phyloP scores from a whole-genome alignment of 805 yeast species.

The Danielozyma ontarioensis region DNA sequence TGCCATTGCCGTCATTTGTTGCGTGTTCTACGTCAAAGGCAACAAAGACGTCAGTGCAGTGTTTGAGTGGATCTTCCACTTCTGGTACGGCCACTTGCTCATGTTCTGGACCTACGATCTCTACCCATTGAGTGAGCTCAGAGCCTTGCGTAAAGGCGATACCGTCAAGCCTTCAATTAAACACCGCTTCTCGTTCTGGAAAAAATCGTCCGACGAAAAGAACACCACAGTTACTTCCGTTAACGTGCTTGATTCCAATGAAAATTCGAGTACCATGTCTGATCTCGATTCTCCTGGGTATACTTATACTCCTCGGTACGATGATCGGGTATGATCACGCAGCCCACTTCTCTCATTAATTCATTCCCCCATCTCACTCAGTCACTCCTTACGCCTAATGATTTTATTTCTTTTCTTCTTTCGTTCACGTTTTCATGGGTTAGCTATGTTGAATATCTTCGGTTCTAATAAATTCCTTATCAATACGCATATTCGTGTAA shows the following conservation, averaged over 20 bases:
- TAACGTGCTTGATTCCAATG: neutral
- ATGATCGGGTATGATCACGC: too few relatives aligned
- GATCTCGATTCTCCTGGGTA: neutral
- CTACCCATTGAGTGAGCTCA: constrained; percentile 19
- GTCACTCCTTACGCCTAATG: too few relatives aligned
- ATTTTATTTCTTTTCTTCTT: too few relatives aligned
- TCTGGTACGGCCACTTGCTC: constrained; percentile 21
- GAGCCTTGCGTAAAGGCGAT: neutral
- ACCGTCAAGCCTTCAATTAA: neutral
- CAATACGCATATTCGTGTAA: too few relatives aligned
- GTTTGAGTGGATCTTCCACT: constrained; percentile 24
- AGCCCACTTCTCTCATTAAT: too few relatives aligned
- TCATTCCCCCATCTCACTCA: too few relatives aligned
- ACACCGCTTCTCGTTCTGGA: neutral
- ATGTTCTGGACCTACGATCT: constrained; percentile 25
- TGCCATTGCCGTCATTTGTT: constrained; percentile 13
- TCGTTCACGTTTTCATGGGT: too few relatives aligned
- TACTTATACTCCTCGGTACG: neutral
- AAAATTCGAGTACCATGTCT: neutral
- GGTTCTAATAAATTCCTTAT: too few relatives aligned
- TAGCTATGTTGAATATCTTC: too few relatives aligned
- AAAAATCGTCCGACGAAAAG: neutral
- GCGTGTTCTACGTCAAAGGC: constrained; percentile 16
- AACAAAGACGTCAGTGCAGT: constrained; percentile 12
- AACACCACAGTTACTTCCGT: neutral